Percentiles rank a stretch among this genome's conserved stretches.
phyloP scores from a whole-genome alignment of 805 yeast genomes.

The Ogataea glucozyma region DNA sequence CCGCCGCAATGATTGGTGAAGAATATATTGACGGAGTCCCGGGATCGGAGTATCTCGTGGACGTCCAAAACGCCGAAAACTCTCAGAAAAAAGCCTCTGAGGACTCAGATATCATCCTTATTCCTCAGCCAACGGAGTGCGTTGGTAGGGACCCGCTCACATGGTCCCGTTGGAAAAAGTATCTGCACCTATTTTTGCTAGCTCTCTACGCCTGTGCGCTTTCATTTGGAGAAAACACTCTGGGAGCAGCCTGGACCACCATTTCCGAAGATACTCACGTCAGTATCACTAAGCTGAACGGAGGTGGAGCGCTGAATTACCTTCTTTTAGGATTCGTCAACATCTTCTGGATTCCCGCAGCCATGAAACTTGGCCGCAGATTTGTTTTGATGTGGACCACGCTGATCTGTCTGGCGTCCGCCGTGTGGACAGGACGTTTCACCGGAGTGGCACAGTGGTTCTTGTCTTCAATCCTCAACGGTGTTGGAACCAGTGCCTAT shows the following conservation, averaged over 20 bases:
- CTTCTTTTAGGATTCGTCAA: conserved; percentile 18
- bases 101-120: conserved; percentile 15
- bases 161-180: conserved; percentile 18
- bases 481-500: conserved; percentile 20
- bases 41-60: conserved; percentile 17
- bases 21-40: conserved; percentile 17
- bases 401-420: conserved; percentile 11
- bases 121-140: conserved; percentile 21
- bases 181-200: conserved; percentile 15
- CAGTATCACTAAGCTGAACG: conserved; percentile 15
- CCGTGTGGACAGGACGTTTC: conserved; percentile 15
- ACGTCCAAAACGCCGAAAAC: not conserved
- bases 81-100: conserved; percentile 3
- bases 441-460: conserved; percentile 20
- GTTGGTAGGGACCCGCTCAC: conserved; percentile 19
- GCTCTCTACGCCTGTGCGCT: conserved; percentile 21
- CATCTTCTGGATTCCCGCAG: conserved; percentile 21
- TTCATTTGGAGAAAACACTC: conserved; percentile 20
- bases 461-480: conserved; percentile 12
- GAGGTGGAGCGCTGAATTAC: conserved; percentile 19
- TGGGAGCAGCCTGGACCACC: conserved; percentile 21
- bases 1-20: conserved; percentile 3
- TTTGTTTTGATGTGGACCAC: conserved; percentile 18
- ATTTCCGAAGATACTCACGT: conserved; percentile 17
- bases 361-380: conserved; percentile 20